Percentiles rank a stretch among this genome's conserved stretches.
These are phyloP conservation scores for Ceratobasidium papillatum DNA, from an alignment of 1,284 basidiomycete genomes.

Conservation along the genomic window DNA sequence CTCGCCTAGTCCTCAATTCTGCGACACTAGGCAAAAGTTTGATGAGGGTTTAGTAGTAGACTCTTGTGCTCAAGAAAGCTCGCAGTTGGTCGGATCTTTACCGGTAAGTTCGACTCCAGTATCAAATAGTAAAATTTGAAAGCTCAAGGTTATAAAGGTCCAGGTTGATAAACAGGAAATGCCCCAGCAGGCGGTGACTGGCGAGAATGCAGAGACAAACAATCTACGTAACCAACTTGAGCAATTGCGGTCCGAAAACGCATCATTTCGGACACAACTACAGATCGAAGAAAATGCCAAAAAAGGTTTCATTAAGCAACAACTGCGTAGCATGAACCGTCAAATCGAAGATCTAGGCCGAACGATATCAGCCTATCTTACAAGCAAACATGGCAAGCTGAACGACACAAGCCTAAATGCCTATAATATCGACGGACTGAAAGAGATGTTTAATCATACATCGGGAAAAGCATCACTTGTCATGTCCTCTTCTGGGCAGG, in stretches of 20 bases:
- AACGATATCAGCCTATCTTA: background rate
- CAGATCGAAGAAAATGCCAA: slow-evolving; percentile 17
- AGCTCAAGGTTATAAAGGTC: background rate
- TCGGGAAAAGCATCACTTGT: background rate
- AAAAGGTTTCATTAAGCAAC: background rate
- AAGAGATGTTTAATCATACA: background rate
- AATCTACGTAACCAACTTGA: background rate
- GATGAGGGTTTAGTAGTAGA: background rate
- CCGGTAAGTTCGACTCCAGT: background rate
- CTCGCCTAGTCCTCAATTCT: background rate
- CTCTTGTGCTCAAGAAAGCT: background rate
- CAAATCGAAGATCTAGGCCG: slow-evolving; percentile 1
- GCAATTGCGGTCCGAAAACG: background rate
- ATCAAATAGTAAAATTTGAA: background rate
- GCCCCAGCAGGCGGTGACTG: background rate
- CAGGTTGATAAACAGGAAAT: background rate
- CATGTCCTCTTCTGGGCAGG: background rate
- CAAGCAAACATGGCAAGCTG: background rate
- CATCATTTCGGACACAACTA: slow-evolving; percentile 3
- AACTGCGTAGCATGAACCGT: background rate
- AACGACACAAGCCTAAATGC: background rate
- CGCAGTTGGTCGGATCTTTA: background rate
- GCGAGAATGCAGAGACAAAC: background rate
- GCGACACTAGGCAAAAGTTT: background rate
- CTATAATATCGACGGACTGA: background rate